Evolutionary conservation across 1,139 yeast species (phyloP).

Genomic region (Tardiomyces blankii): DNA sequence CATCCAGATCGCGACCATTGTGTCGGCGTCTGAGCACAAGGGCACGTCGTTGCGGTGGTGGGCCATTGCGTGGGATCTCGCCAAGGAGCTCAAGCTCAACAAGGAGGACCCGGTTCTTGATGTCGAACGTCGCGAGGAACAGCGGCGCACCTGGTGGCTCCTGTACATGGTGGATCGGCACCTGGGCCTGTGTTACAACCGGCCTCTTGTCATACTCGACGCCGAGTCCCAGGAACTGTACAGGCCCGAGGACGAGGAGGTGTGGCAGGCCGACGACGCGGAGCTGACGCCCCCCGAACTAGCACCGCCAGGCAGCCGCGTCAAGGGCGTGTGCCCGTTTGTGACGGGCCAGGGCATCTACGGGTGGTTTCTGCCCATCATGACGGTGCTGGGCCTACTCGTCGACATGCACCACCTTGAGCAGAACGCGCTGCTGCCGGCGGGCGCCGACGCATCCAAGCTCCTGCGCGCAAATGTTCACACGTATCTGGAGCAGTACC

Average conservation of each 20-base stretch:
- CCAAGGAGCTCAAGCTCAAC: slow-evolving; percentile 24
- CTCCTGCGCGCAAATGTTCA: background rate
- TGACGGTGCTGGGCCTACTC: slow-evolving; percentile 14
- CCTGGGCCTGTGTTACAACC: slow-evolving; percentile 29
- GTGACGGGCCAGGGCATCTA: slow-evolving; percentile 13
- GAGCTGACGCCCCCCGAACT: slow-evolving; percentile 15
- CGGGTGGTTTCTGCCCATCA: slow-evolving; percentile 15
- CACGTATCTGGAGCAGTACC: background rate
- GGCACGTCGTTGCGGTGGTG: slow-evolving; percentile 32
- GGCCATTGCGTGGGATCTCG: slow-evolving; percentile 27
- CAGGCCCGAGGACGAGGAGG: slow-evolving; percentile 26
- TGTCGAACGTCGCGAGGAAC: slow-evolving; percentile 30
- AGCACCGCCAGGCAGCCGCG: slow-evolving; percentile 8
- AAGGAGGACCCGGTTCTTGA: slow-evolving; percentile 18
- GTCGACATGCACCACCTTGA: slow-evolving; percentile 12
- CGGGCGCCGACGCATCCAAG: background rate
- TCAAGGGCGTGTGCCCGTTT: background rate
- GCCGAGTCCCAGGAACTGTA: slow-evolving; percentile 24
- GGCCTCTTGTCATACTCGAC: slow-evolving; percentile 26
- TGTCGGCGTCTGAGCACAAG: slow-evolving; percentile 31
- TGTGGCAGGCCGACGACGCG: slow-evolving; percentile 19
- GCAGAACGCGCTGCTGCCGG: slow-evolving; percentile 8
- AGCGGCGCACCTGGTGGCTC: slow-evolving; percentile 35
- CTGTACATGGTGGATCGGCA: slow-evolving; percentile 32
- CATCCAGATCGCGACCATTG: slow-evolving; percentile 29